Evolutionary conservation across 371 early-diverging fungal species (phyloP).

Genomic region (Encephalitozoon romaleae): DNA sequence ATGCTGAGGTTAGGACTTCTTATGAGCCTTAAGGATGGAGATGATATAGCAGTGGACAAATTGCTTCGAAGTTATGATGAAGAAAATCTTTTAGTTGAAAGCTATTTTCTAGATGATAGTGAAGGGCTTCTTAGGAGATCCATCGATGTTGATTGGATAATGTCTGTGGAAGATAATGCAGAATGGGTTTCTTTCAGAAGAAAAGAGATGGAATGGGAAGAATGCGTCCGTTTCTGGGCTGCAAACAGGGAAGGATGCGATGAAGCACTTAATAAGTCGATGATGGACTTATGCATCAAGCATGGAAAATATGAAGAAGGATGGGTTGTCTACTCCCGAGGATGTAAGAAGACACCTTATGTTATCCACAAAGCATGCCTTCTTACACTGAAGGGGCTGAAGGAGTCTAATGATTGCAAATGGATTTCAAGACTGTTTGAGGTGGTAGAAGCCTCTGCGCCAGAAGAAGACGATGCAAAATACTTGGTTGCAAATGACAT

Average conservation of each 20-base stretch:
- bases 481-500: constrained; percentile 16
- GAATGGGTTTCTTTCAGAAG: not conserved
- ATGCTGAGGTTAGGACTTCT: constrained; percentile 34
- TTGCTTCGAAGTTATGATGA: not conserved
- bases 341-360: not conserved
- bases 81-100: not conserved
- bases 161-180: not conserved
- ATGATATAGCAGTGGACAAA: not conserved
- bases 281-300: constrained; percentile 50
- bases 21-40: constrained; percentile 12
- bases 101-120: not conserved
- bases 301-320: constrained; percentile 51
- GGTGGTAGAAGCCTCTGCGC: not conserved
- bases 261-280: constrained; percentile 44
- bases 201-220: constrained; percentile 32
- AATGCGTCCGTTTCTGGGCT: constrained; percentile 42
- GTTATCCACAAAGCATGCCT: constrained; percentile 6
- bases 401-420: not conserved
- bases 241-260: constrained; percentile 22
- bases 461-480: not conserved
- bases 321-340: constrained; percentile 47
- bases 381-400: constrained; percentile 6
- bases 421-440: constrained; percentile 30
- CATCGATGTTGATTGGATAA: not conserved
- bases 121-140: not conserved